These are phyloP conservation scores for Mycena metata DNA, from an alignment of 768 basidiomycete species.

Conservation along the genomic window DNA sequence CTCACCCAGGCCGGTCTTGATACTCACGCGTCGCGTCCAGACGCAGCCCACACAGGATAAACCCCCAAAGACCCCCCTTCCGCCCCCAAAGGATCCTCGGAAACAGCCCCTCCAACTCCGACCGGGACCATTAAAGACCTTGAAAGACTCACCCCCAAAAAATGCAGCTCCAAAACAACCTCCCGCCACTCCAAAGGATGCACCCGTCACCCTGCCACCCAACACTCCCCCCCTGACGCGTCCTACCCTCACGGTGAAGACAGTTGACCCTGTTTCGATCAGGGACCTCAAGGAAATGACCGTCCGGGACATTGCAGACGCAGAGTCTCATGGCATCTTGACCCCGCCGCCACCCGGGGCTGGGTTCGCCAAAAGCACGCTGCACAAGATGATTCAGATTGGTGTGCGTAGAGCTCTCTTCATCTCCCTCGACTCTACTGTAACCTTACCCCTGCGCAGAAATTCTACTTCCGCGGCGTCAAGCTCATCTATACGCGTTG, in stretches of 20 bases:
- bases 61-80: conserved; percentile 11
- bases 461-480: conserved; percentile 88
- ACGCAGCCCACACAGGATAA: conserved; percentile 2
- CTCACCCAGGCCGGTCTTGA: not conserved
- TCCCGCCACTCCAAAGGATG: not conserved
- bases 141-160: too few species aligned
- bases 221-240: conserved; percentile 39
- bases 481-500: conserved; percentile 78
- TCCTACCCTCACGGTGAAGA: conserved; percentile 33
- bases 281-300: conserved; percentile 62
- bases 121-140: conserved; percentile 25
- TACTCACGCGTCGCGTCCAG: conserved; percentile 24
- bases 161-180: too few species aligned
- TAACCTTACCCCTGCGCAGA: conserved; percentile 54
- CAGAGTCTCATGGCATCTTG: conserved; percentile 77
- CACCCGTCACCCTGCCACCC: conserved; percentile 41
- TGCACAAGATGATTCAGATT: conserved; percentile 64
- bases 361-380: conserved; percentile 63
- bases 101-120: conserved; percentile 20
- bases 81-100: conserved; percentile 1
- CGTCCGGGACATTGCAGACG: conserved; percentile 74
- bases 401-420: conserved; percentile 48
- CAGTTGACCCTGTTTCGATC: conserved; percentile 40
- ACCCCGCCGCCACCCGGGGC: conserved; percentile 74
- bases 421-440: conserved; percentile 13